Base-by-base conservation (phyloP, 441 rosid genomes). In the Brassica balearica region DNA sequence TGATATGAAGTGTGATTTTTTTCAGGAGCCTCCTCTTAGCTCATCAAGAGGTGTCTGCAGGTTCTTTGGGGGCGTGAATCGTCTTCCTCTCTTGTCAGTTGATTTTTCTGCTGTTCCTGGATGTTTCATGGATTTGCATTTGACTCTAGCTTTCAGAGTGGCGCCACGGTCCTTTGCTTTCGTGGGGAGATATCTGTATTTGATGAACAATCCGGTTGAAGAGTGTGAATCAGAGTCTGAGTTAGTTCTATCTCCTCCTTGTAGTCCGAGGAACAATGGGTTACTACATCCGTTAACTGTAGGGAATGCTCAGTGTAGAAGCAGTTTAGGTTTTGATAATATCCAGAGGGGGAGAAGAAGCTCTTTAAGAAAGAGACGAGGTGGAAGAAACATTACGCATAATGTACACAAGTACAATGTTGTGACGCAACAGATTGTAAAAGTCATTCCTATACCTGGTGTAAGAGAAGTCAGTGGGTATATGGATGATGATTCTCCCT, bases 271-370 rank as follows among this genome's bases (percentile, higher is more conserved):
- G 73, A 80, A 81, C 75, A 80, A 78, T 73, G 86, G 74, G 75
- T 90, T 46, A 83, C 86, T 46, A 83, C 86, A 76, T 81, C 82
- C 60, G 78, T 27, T 88, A 74, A 78, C 82, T 10, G 87, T 81
- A 48, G 84, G 90, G 43, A 86, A 74, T 73, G 67, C 61, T 65
- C 96, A 84, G 15, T 73, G 80, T 77, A 90, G 86, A 80, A 74
- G 79, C 84, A 83, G 82, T 32, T 11, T 85, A 72, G 89, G 82
- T 79, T 87, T 89, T 62, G 89, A 90, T 23, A 81, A 91, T 70
- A 82, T 91, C 51, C 95, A 82, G 69, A 93, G 87, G 87, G 85
- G 91, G 71, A 88, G 98, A 83, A 96, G 97, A 83, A 96, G 97
- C 67, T 88, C 95, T 0, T 63, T 88, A 36, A 87, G 91, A 84